Evolutionary conservation across 805 yeast species (phyloP).

Genomic region (Metschnikowia cubensis): DNA sequence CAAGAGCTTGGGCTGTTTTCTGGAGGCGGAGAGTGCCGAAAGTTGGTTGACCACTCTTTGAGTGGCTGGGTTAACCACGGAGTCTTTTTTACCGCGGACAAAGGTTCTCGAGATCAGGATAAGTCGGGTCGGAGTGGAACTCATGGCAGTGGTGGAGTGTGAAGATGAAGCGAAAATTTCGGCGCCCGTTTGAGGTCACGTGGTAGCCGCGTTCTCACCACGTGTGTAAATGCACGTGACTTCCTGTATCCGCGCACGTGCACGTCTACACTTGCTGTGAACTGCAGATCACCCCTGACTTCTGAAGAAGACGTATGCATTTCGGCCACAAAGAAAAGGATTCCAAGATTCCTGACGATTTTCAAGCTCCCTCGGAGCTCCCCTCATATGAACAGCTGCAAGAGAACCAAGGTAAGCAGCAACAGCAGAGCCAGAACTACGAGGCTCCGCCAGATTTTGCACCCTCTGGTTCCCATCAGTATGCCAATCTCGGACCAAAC

Average conservation of each 20-base stretch:
- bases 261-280: neutral
- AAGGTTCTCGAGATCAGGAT: constrained; percentile 15
- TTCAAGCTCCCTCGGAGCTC: constrained; percentile 8
- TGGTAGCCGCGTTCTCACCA: neutral
- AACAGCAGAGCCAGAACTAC: neutral
- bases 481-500: constrained; percentile 11
- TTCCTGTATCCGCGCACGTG: neutral
- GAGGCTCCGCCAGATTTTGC: neutral
- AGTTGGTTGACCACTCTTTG: constrained; percentile 52
- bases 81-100: constrained; percentile 30
- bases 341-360: neutral
- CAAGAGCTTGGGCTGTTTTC: constrained; percentile 81
- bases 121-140: constrained; percentile 1
- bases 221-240: neutral
- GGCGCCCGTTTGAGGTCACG: neutral
- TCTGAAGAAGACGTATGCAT: neutral
- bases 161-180: constrained; percentile 4
- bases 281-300: neutral
- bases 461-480: constrained; percentile 1
- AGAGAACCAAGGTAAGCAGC: neutral
- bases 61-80: constrained; percentile 33
- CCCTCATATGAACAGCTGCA: constrained; percentile 19
- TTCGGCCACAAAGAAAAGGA: constrained; percentile 3
- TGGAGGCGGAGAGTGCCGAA: constrained; percentile 79
- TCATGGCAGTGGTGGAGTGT: constrained; percentile 1